phyloP scores from a whole-genome alignment of 495 filamentous ascomycete species.

The Annulohypoxylon moriforme region DNA sequence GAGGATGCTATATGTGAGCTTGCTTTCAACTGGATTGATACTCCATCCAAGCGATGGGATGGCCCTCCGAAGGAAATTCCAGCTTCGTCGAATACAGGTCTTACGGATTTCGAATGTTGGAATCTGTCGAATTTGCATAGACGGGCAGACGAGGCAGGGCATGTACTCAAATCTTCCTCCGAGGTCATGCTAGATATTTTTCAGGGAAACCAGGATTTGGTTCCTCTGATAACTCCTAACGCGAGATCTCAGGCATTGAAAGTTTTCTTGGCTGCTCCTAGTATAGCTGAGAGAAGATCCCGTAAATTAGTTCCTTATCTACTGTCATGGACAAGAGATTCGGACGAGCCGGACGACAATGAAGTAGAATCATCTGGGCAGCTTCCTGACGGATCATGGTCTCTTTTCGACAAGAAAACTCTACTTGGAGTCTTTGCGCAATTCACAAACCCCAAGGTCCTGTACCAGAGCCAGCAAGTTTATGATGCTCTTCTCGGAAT shows the following conservation, averaged over 20 bases:
- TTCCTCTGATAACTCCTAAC: constrained; percentile 52
- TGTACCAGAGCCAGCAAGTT: constrained; percentile 82
- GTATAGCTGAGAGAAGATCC: constrained; percentile 85
- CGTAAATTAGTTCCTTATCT: constrained; percentile 86
- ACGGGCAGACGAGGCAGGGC: constrained; percentile 53
- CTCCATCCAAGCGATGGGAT: constrained; percentile 61
- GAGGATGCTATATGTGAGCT: constrained; percentile 79
- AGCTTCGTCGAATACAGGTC: constrained; percentile 32
- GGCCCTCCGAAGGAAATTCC: constrained; percentile 43
- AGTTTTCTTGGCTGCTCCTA: constrained; percentile 77
- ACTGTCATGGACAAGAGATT: constrained; percentile 74
- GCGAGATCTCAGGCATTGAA: constrained; percentile 82
- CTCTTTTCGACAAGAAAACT: constrained; percentile 74
- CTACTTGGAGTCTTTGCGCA: constrained; percentile 84
- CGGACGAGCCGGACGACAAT: constrained; percentile 57
- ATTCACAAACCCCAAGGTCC: constrained; percentile 84
- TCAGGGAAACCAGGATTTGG: constrained; percentile 59
- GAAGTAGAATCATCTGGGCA: constrained; percentile 46
- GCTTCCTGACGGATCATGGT: constrained; percentile 68
- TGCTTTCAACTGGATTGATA: constrained; percentile 82
- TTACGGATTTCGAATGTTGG: constrained; percentile 82
- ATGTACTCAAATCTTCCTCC: constrained; percentile 53
- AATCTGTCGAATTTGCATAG: constrained; percentile 72
- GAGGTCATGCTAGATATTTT: constrained; percentile 64
- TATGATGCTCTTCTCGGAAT: constrained; percentile 77